Conservation (phyloP, 148 eudicot genomes). For the Diospyros kaki region DNA sequence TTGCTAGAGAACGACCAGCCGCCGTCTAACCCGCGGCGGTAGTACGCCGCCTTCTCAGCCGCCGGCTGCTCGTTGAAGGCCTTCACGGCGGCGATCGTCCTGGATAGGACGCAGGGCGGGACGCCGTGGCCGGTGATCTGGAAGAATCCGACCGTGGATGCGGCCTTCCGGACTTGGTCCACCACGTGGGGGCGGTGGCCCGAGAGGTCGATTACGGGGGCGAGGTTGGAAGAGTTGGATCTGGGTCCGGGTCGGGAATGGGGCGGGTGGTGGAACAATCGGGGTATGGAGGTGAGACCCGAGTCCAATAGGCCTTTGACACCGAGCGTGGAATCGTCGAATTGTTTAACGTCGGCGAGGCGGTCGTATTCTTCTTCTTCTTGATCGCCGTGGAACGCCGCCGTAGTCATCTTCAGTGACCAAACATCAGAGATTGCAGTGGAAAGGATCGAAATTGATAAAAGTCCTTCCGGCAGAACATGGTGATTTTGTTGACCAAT, state of each 20-base stretch:
- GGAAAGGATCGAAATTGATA: no score
- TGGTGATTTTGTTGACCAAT: no score
- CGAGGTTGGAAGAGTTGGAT: background rate
- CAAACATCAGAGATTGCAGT: no score
- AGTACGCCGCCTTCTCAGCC: constrained; percentile 25
- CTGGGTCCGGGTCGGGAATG: constrained; percentile 20
- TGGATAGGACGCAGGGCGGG: constrained; percentile 20
- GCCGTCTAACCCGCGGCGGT: constrained; percentile 23
- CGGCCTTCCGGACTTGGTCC: constrained; percentile 32
- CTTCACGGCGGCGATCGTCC: constrained; percentile 24
- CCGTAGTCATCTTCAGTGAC: background rate
- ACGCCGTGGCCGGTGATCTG: constrained; percentile 56
- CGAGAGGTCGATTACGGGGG: constrained; percentile 55
- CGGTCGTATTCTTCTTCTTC: constrained; percentile 29
- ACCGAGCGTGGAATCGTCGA: constrained; percentile 66
- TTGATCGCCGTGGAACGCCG: background rate
- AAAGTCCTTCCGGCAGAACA: no score
- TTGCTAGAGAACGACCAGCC: constrained; percentile 46
- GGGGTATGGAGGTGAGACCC: constrained; percentile 50
- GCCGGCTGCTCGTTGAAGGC: constrained; percentile 45
- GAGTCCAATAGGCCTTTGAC: constrained; percentile 77
- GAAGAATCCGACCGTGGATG: constrained; percentile 54
- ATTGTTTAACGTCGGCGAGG: constrained; percentile 32
- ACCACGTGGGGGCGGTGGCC: constrained; percentile 26
- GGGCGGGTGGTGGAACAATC: constrained; percentile 55